Percentiles rank a stretch among this genome's conserved stretches.
These are phyloP conservation scores for Moniliophthora roreri DNA, from an alignment of 1,284 basidiomycete species.

Conservation along the genomic window DNA sequence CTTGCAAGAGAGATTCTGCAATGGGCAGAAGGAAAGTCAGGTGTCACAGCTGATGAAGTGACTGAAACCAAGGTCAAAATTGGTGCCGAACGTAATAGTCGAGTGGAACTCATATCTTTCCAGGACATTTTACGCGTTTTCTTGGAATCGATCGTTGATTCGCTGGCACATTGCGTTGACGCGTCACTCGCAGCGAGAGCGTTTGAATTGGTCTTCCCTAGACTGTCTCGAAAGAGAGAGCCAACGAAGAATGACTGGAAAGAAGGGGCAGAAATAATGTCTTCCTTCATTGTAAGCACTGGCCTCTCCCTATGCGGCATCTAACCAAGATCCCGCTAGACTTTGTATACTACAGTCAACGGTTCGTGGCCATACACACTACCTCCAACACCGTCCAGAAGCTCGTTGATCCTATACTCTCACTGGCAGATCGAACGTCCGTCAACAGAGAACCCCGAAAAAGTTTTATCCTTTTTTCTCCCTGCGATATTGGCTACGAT, in stretches of 20 bases:
- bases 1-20: not conserved
- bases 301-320: too few species aligned
- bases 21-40: constrained; percentile 1
- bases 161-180: constrained; percentile 2
- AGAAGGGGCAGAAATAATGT: not conserved
- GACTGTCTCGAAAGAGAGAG: constrained; percentile 2
- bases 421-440: not conserved
- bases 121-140: constrained; percentile 7
- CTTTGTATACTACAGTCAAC: not conserved
- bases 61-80: not conserved
- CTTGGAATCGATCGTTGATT: constrained; percentile 1
- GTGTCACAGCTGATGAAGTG: not conserved
- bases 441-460: not conserved
- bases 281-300: not conserved
- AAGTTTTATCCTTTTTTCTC: not conserved
- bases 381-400: not conserved
- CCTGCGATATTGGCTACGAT: constrained; percentile 7
- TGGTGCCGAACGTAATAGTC: not conserved
- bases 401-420: constrained; percentile 1
- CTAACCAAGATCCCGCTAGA: not conserved
- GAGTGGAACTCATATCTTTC: not conserved
- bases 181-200: constrained; percentile 7
- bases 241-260: not conserved
- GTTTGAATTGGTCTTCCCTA: constrained; percentile 6
- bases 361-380: not conserved